Conservation (phyloP, 345 rosid genomes). For the Crucihimalaya himalaica region DNA sequence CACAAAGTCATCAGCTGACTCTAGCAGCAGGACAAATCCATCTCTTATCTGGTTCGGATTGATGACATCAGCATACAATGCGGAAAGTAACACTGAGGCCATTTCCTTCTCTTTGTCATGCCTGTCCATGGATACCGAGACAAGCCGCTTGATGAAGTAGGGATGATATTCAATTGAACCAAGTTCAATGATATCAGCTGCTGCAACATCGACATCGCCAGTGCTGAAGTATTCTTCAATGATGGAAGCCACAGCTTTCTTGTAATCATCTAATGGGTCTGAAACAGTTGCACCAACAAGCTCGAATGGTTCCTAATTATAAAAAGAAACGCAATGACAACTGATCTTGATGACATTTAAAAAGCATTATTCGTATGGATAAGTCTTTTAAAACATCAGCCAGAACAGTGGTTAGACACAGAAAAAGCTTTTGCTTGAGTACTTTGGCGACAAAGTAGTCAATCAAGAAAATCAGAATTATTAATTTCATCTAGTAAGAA, state of each 20-base stretch:
- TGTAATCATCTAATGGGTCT: slow-evolving; percentile 86
- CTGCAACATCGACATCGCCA: slow-evolving; percentile 80
- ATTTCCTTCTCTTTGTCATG: slow-evolving; percentile 97
- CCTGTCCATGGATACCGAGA: slow-evolving; percentile 91
- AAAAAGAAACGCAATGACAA: slow-evolving; percentile 7
- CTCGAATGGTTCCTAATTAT: slow-evolving; percentile 80
- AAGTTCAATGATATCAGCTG: slow-evolving; percentile 84
- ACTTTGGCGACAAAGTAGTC: background rate
- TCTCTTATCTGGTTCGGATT: slow-evolving; percentile 77
- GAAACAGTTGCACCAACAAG: slow-evolving; percentile 81
- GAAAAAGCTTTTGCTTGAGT: background rate
- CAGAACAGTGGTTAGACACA: background rate
- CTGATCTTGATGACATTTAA: background rate
- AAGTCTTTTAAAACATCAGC: background rate
- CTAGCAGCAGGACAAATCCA: slow-evolving; percentile 89
- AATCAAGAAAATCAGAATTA: slow-evolving; percentile 1
- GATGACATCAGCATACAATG: slow-evolving; percentile 82
- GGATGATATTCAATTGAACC: slow-evolving; percentile 85
- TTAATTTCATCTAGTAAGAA: background rate
- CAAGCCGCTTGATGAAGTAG: slow-evolving; percentile 78
- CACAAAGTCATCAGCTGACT: slow-evolving; percentile 85
- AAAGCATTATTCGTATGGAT: background rate
- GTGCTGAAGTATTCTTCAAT: slow-evolving; percentile 86
- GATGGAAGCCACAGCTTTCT: slow-evolving; percentile 72
- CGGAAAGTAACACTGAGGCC: slow-evolving; percentile 85